Evolutionary conservation across 1,284 basidiomycete species (phyloP), one percentile per base, ranked within the genome.

Genomic region (Wolfiporia cocos): DNA sequence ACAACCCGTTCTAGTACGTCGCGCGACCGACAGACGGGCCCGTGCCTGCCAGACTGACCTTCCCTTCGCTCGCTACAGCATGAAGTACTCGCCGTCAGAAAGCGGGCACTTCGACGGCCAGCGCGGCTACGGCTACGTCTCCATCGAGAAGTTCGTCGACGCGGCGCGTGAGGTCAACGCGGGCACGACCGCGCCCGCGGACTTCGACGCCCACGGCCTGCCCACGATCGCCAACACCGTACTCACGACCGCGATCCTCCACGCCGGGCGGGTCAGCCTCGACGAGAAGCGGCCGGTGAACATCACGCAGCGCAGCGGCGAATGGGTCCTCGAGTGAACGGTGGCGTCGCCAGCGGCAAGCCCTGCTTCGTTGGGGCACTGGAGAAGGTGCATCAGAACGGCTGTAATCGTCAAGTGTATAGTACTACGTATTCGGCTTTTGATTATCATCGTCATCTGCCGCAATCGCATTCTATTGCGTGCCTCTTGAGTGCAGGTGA

Each of bases 51-150:
- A n/a, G n/a, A n/a, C n/a, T 32, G 40, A 41, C 45, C 30, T 33
- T 37, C 23, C 35, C 28, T 29, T 22, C n/a, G n/a, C n/a, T n/a
- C n/a, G n/a, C 14, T 26, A 22, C 62, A 86, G 84, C 67, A 92
- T 93, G 85, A 92, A 93, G 59, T 95, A 95, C 66, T 87, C 90
- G 37, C 90, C 91, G 1, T 91, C 88, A 44, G 87, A 88, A 64
- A 85, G 79, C 45, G 92, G 92, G 11, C 87, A 88, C 67, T 95
- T 95, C 59, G 91, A 94, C 55, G 91, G 91, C 28, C 92, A 94
- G 65, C 79, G 84, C 45, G 92, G 92, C 4, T 96, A 95, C 63
- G 92, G 86, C 55, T 78, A 95, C 62, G 71, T 93, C 52, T 92
- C 89, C 15, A 86, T 95, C 54, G 92, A 94, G 65, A 93, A 91